Evolutionary conservation across 163 green algal species (phyloP).

Genomic region (Prototheca wickerhamii): DNA sequence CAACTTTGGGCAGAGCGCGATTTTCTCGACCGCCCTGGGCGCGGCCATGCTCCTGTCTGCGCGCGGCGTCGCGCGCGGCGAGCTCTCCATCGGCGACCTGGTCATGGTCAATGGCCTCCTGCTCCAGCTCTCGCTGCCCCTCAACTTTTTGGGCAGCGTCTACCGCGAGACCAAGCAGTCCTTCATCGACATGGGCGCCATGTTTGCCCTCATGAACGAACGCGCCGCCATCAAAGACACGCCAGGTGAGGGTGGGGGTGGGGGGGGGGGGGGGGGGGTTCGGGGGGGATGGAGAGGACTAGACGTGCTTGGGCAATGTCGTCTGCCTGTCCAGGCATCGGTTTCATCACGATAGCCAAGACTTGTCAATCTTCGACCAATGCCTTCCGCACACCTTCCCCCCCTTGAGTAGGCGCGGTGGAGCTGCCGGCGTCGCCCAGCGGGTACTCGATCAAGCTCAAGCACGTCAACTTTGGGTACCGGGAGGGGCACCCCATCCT

Average conservation of each 20-base stretch:
- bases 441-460: conserved; percentile 51
- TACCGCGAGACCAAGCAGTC: conserved; percentile 90
- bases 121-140: conserved; percentile 83
- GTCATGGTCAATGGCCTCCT: conserved; percentile 98
- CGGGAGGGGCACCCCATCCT: conserved; percentile 46
- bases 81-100: conserved; percentile 89
- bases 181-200: conserved; percentile 91
- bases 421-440: conserved; percentile 1
- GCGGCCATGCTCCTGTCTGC: conserved; percentile 68
- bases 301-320: too few species aligned
- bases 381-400: background rate
- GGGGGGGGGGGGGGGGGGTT: too few species aligned
- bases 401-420: background rate
- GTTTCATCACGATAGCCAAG: too few species aligned
- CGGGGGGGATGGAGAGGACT: too few species aligned
- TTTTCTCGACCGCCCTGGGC: conserved; percentile 76
- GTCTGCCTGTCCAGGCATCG: too few species aligned
- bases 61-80: conserved; percentile 55
- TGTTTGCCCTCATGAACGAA: conserved; percentile 80
- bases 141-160: conserved; percentile 98
- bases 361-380: conserved; percentile 3
- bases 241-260: conserved; percentile 24
- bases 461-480: conserved; percentile 78
- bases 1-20: conserved; percentile 89
- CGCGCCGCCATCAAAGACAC: conserved; percentile 18